A percentile compares a stretch with the other conserved stretches of the same genome.
Conservation (phyloP, 2,329 filamentous ascomycete genomes). For the Purpureocillium takamizusanense region DNA sequence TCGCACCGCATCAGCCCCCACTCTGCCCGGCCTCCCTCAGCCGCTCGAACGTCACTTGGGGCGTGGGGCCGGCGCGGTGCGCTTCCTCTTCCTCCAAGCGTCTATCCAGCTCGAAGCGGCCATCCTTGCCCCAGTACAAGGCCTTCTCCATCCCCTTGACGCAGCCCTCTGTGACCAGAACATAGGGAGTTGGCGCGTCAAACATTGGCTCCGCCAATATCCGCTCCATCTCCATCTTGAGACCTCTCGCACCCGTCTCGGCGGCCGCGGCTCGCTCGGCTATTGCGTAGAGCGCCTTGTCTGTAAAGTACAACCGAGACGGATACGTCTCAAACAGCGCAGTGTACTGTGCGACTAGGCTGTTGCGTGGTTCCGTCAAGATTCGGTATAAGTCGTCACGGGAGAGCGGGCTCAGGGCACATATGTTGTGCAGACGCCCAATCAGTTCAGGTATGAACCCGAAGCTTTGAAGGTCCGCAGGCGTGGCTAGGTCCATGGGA, state of each 20-base stretch:
- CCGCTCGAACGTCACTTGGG: constrained; percentile 26
- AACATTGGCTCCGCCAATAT: constrained; percentile 75
- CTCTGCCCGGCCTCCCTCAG: constrained; percentile 38
- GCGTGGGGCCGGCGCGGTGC: constrained; percentile 9
- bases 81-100: constrained; percentile 56
- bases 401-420: constrained; percentile 70
- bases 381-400: constrained; percentile 67
- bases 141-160: constrained; percentile 53
- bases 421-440: constrained; percentile 86
- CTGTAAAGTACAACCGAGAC: constrained; percentile 76
- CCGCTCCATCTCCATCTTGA: constrained; percentile 74
- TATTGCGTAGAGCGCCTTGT: constrained; percentile 69
- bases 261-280: constrained; percentile 55
- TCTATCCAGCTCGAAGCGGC: constrained; percentile 59
- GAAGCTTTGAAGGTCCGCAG: constrained; percentile 70
- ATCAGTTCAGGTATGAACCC: constrained; percentile 94
- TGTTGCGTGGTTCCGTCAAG: constrained; percentile 85
- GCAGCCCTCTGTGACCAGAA: constrained; percentile 63
- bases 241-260: constrained; percentile 67
- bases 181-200: constrained; percentile 67
- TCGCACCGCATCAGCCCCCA: constrained; percentile 25
- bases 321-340: constrained; percentile 75
- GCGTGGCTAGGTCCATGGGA: constrained; percentile 62
- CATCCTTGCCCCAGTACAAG: constrained; percentile 59
- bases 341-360: constrained; percentile 78